Evolutionary conservation across 495 filamentous ascomycete species (phyloP).

Genomic region (Penicillium longicatenatum): DNA sequence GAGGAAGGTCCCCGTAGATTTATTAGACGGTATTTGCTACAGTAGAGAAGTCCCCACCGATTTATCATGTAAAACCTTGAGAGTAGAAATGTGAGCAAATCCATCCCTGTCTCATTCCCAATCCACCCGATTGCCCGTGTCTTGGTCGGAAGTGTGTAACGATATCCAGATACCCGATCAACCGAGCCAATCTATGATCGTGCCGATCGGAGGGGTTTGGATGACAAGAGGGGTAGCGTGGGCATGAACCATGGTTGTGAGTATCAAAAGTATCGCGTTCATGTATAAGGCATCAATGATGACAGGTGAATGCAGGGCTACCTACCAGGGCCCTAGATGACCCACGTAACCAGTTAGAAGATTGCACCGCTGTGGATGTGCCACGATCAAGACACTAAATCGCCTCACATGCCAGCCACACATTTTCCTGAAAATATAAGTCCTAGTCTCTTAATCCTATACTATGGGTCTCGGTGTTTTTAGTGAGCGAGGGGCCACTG

Average conservation of each 20-base stretch:
- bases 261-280: neutral
- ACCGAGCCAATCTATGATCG: slow-evolving; percentile 13
- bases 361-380: slow-evolving; percentile 15
- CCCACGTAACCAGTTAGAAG: neutral
- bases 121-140: slow-evolving; percentile 12
- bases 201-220: slow-evolving; percentile 22
- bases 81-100: slow-evolving; percentile 1
- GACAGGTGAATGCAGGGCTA: neutral
- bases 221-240: slow-evolving; percentile 19
- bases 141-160: slow-evolving; percentile 20
- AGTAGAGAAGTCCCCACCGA: too few species aligned
- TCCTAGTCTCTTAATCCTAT: neutral
- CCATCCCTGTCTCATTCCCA: slow-evolving; percentile 29
- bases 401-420: slow-evolving; percentile 31
- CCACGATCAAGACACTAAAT: slow-evolving; percentile 27
- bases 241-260: slow-evolving; percentile 25
- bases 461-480: slow-evolving; percentile 6
- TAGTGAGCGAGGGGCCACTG: slow-evolving; percentile 18
- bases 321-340: neutral
- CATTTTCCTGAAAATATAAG: slow-evolving; percentile 2
- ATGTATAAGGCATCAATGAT: neutral
- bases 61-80: neutral
- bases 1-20: neutral
- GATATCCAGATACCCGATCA: slow-evolving; percentile 10
- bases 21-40: too few species aligned